Evolutionary conservation across 306 rosid genomes (phyloP).

Genomic region (Malus fusca): DNA sequence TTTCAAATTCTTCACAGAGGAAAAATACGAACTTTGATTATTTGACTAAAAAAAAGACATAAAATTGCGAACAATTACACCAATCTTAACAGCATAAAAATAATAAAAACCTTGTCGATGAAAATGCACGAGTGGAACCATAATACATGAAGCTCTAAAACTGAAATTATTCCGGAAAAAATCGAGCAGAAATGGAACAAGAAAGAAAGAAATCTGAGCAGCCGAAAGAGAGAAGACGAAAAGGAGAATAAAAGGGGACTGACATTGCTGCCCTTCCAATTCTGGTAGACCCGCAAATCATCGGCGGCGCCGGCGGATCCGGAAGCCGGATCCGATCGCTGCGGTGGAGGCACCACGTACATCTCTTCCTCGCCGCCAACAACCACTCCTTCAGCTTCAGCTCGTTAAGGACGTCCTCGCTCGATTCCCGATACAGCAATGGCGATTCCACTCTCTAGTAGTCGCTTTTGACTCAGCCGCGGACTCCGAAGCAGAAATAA

Average conservation of each 20-base stretch:
- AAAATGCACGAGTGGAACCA: neutral
- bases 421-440: neutral
- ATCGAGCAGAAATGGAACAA: neutral
- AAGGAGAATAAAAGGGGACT: conserved; percentile 16
- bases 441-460: neutral
- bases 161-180: neutral
- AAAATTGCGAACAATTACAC: neutral
- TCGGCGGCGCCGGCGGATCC: conserved; percentile 48
- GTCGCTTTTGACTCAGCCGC: neutral
- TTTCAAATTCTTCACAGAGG: neutral
- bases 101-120: neutral
- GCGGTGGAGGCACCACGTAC: conserved; percentile 97
- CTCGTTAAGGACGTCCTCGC: conserved; percentile 6
- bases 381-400: neutral
- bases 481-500: neutral
- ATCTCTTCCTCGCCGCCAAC: conserved; percentile 24
- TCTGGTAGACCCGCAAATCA: conserved; percentile 72
- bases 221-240: neutral
- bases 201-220: neutral
- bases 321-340: conserved; percentile 66
- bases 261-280: conserved; percentile 98
- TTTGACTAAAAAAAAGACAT: neutral
- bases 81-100: neutral
- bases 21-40: neutral
- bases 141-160: neutral